A percentile compares a stretch with the other conserved stretches of the same genome.
Conservation (phyloP, 2,329 filamentous ascomycete genomes). For the Ascochyta fabae region DNA sequence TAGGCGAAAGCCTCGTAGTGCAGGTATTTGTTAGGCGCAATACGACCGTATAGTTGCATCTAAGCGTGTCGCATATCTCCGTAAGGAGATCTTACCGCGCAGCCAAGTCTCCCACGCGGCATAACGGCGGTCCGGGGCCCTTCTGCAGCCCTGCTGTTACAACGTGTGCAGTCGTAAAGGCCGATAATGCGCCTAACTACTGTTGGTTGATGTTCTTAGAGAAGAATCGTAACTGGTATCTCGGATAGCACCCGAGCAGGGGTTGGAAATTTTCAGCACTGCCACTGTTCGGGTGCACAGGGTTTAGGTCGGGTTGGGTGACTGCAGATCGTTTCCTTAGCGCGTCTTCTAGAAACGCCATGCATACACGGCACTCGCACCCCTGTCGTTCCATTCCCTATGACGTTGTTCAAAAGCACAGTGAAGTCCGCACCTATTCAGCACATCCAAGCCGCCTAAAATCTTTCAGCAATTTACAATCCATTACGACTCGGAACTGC, state of each 20-base stretch:
- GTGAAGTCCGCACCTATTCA: constrained; percentile 29
- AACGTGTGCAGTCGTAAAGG: too few species aligned
- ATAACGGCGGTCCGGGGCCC: not conserved
- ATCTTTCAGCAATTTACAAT: constrained; percentile 47
- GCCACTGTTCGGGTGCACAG: constrained; percentile 12
- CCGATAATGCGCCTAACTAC: not conserved
- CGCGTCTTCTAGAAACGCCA: constrained; percentile 28
- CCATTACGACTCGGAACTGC: constrained; percentile 26
- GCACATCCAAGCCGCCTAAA: constrained; percentile 30
- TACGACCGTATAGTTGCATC: constrained; percentile 16
- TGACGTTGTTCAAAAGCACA: constrained; percentile 20
- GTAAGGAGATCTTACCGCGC: constrained; percentile 6
- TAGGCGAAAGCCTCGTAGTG: constrained; percentile 11
- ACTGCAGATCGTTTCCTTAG: constrained; percentile 24
- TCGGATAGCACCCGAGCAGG: constrained; percentile 35
- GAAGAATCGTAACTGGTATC: constrained; percentile 13
- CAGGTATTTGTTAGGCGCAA: constrained; percentile 3
- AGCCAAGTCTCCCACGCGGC: not conserved
- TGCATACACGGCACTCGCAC: constrained; percentile 15
- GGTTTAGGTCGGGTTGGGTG: constrained; percentile 9
- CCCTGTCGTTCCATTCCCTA: constrained; percentile 23
- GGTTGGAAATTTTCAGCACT: constrained; percentile 24
- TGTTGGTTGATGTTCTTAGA: constrained; percentile 31
- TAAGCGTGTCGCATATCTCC: constrained; percentile 15
- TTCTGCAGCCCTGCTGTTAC: not conserved